Percentiles rank a stretch among this genome's conserved stretches.
These are phyloP conservation scores for Fusarium camptoceras DNA, from an alignment of 2,329 filamentous ascomycete genomes.

Conservation along the genomic window DNA sequence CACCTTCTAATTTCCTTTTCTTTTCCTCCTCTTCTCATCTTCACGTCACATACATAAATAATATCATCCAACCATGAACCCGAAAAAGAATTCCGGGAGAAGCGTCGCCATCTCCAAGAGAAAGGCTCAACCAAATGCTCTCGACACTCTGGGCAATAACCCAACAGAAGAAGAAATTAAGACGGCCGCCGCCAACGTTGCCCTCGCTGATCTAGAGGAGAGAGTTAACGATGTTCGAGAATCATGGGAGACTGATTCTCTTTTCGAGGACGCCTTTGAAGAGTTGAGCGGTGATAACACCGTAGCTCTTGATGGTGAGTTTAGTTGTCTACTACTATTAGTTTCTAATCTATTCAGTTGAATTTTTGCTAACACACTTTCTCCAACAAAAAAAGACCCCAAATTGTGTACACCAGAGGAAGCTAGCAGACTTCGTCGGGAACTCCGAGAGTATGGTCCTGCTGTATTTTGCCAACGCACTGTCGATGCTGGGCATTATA, in stretches of 20 bases:
- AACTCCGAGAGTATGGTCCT: conserved; percentile 81
- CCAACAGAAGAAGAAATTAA: conserved; percentile 53
- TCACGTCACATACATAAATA: neutral
- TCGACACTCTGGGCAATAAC: conserved; percentile 51
- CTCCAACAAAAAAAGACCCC: conserved; percentile 50
- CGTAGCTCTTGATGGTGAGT: conserved; percentile 59
- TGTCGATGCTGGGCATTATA: conserved; percentile 74
- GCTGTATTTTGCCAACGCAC: conserved; percentile 80
- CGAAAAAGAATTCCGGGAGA: conserved; percentile 48
- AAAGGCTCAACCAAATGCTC: conserved; percentile 52
- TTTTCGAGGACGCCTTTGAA: conserved; percentile 72
- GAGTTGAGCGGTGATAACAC: conserved; percentile 66
- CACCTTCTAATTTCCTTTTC: neutral
- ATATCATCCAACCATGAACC: conserved; percentile 44
- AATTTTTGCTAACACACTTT: conserved; percentile 17
- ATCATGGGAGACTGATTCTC: conserved; percentile 72
- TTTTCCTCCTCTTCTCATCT: neutral
- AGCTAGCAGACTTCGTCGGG: conserved; percentile 73
- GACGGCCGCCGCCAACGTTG: conserved; percentile 52
- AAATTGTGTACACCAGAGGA: conserved; percentile 75
- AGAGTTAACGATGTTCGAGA: conserved; percentile 64
- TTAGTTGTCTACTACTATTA: conserved; percentile 33
- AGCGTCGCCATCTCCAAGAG: conserved; percentile 49
- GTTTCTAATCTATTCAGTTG: neutral
- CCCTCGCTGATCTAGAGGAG: conserved; percentile 62